Percentiles rank a stretch among this genome's conserved stretches.
These are phyloP conservation scores for Cytospora piceicola DNA, from an alignment of 2,329 filamentous ascomycete species.

Conservation along the genomic window DNA sequence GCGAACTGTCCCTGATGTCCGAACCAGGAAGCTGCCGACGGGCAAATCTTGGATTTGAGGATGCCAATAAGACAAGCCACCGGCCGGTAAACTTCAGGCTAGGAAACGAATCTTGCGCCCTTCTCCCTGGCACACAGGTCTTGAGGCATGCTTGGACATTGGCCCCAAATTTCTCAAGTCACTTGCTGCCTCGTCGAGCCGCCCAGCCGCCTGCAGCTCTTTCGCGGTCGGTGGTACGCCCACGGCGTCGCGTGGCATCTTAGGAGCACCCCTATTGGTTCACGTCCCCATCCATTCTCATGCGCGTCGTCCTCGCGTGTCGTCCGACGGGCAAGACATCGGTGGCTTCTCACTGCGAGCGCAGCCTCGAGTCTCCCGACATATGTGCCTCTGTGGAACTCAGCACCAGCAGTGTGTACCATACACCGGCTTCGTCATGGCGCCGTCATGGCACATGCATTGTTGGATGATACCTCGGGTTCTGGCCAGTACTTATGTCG, in stretches of 20 bases:
- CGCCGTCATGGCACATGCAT: neutral
- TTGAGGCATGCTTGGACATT: neutral
- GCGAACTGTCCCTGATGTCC: neutral
- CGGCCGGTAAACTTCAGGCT: neutral
- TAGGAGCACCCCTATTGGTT: neutral
- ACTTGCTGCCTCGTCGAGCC: neutral
- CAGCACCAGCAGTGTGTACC: neutral
- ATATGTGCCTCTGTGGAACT: neutral
- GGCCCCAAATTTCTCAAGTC: neutral
- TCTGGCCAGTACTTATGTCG: neutral
- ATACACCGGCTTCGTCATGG: neutral
- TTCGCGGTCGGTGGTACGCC: neutral
- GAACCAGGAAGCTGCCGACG: neutral
- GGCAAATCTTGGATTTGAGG: neutral
- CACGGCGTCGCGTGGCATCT: neutral
- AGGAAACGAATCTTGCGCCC: neutral
- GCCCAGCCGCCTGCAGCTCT: neutral
- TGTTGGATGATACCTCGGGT: neutral
- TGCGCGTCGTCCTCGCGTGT: neutral
- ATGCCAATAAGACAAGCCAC: neutral
- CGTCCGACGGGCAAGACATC: neutral
- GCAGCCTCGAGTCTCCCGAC: neutral
- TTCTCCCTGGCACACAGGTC: neutral
- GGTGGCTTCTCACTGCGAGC: neutral
- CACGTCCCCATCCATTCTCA: neutral